Evolutionary conservation across 2,329 filamentous ascomycete species (phyloP).

Genomic region (Cylindrodendrum hubeiense): DNA sequence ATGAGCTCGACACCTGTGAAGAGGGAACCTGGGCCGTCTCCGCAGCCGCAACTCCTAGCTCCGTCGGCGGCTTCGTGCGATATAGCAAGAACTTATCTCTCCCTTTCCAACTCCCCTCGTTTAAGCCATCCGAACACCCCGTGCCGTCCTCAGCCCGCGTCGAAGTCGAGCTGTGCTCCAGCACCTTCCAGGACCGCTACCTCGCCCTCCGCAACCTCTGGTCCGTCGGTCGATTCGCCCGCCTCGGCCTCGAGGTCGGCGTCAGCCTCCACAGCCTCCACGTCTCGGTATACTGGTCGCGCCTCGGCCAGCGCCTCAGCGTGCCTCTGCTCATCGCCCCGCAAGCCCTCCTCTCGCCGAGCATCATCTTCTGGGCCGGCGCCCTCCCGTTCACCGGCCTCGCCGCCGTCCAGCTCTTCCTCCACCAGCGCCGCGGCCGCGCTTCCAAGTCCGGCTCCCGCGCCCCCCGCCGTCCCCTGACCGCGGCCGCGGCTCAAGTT

Average conservation of each 20-base stretch:
- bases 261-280: conserved; percentile 56
- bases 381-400: conserved; percentile 56
- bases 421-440: conserved; percentile 30
- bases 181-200: conserved; percentile 51
- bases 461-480: conserved; percentile 18
- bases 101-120: conserved; percentile 36
- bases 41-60: conserved; percentile 44
- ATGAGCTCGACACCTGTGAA: conserved; percentile 41
- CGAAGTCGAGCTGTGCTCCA: conserved; percentile 58
- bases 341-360: conserved; percentile 40
- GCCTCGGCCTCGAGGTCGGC: conserved; percentile 59
- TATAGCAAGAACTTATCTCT: conserved; percentile 49
- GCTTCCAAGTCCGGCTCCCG: conserved; percentile 2
- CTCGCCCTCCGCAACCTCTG: conserved; percentile 59
- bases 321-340: conserved; percentile 57
- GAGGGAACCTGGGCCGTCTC: conserved; percentile 57
- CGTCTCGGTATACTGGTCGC: conserved; percentile 61
- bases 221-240: conserved; percentile 55
- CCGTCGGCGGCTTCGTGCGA: conserved; percentile 51
- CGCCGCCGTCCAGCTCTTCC: conserved; percentile 51
- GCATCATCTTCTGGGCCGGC: conserved; percentile 53
- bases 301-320: conserved; percentile 58
- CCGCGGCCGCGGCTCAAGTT: conserved; percentile 32
- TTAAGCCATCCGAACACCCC: conserved; percentile 24
- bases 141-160: conserved; percentile 47